phyloP scores from a whole-genome alignment of 192 early-diverging fungal genomes.

The Piromyces finnis region DNA sequence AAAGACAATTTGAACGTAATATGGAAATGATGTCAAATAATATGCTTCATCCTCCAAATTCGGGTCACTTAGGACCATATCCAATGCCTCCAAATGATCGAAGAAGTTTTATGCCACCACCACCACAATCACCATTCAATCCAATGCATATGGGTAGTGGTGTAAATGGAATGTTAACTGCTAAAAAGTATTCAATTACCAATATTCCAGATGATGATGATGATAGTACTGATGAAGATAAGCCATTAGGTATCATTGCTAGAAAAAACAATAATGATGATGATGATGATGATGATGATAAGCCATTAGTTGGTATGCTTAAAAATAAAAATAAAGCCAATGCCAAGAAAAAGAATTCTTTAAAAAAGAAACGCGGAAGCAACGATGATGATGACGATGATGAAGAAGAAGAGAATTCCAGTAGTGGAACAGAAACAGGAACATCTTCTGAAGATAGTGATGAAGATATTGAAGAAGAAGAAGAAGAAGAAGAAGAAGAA shows the following conservation, averaged over 20 bases:
- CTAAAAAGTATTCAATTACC: not conserved
- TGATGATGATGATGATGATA: not conserved
- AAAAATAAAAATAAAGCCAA: not conserved
- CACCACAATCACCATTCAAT: not conserved
- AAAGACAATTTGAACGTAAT: not conserved
- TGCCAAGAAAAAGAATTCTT: not conserved
- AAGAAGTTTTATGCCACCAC: not conserved
- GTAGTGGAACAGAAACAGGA: not conserved
- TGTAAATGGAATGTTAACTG: not conserved
- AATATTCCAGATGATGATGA: not conserved
- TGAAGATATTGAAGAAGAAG: not conserved
- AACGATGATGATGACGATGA: not conserved
- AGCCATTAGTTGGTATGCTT: not conserved
- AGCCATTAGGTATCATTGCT: not conserved
- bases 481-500: not conserved
- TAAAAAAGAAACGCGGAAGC: not conserved
- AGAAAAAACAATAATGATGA: not conserved
- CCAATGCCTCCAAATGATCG: not conserved
- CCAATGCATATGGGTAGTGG: not conserved
- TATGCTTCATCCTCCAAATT: not conserved
- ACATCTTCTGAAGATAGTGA: not conserved
- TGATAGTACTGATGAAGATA: not conserved
- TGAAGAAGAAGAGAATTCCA: not conserved
- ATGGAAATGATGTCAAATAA: not conserved
- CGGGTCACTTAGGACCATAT: not conserved